These are phyloP conservation scores for Plicaturopsis crispa DNA, from an alignment of 768 basidiomycete species.

Conservation along the genomic window DNA sequence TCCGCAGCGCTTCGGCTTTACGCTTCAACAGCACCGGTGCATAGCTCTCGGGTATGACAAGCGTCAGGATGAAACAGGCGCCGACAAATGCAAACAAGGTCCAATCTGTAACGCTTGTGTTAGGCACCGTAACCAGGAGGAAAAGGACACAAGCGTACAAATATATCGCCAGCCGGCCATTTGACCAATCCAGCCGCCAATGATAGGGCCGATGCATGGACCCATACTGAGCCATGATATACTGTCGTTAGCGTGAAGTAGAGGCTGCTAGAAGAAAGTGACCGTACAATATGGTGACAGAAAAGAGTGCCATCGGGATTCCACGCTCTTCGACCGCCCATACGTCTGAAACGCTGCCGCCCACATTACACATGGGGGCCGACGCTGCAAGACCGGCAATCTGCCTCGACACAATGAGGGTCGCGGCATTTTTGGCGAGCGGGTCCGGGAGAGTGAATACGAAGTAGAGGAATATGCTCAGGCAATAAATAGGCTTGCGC, in stretches of 20 bases:
- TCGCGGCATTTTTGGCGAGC: conserved; percentile 34
- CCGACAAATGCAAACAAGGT: conserved; percentile 36
- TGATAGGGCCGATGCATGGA: conserved; percentile 40
- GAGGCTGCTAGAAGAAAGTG: background rate
- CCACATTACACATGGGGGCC: conserved; percentile 37
- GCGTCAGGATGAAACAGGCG: conserved; percentile 25
- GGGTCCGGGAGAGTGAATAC: conserved; percentile 41
- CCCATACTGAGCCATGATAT: conserved; percentile 23
- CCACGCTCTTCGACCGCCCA: conserved; percentile 34
- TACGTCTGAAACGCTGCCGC: conserved; percentile 33
- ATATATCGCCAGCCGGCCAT: conserved; percentile 40
- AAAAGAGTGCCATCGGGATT: conserved; percentile 43
- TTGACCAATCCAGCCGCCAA: conserved; percentile 40
- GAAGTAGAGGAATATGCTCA: conserved; percentile 32
- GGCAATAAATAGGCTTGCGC: conserved; percentile 26
- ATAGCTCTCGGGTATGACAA: conserved; percentile 46
- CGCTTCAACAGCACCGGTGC: conserved; percentile 35
- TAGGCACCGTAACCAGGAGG: too few species aligned
- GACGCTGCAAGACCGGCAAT: conserved; percentile 36
- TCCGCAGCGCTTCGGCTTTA: conserved; percentile 33
- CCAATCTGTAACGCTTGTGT: too few species aligned
- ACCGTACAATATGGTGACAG: conserved; percentile 36
- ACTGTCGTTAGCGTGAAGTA: background rate
- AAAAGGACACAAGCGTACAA: conserved; percentile 19
- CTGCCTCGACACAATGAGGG: conserved; percentile 34